Base-by-base conservation (phyloP, 116 monocot genomes). In the Papilionanthe hybrid region DNA sequence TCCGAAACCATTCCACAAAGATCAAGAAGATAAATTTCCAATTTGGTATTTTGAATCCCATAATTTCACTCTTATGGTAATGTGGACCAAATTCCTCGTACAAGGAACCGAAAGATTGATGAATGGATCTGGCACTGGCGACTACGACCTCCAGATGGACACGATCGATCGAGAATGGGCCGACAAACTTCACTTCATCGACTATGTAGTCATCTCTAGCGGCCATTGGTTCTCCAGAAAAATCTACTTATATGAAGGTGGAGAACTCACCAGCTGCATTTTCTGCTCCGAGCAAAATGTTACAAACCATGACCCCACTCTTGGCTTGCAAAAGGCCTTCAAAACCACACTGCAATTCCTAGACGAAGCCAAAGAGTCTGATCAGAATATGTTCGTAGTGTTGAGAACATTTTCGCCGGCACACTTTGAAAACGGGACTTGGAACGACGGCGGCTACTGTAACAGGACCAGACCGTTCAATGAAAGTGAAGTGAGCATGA, bases 221-320 rank as follows among this genome's bases (percentile, higher is more conserved):
- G 89, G 89, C 5, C 87, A 91, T 73, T 91, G 91, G 91, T 89
- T 85, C 78, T 85, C 87, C 76, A 60, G 89, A 25, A 76, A 85
- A 65, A 81, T 44, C 25, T 87, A 89, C 72, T 81, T 92, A 2
- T 75, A 89, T 27, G 79, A 85, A 55, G 42, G 69, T 29, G 76
- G 81, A 49, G 76, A 82, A 37, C 75, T 79, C 5, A 78, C 85
- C 2, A 85, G 92, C 1, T 87, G 86, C 65, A 65, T 86, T 1
- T 85, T 78, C 72, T 89, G 85, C 55, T 49, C 72, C 0, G 85
- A 87, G 25, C 22, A 43, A 17, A 83, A 85, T 28, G 7, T 89
- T 0, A 81, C 20, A 11, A 53, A 79, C 43, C 41, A 78, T 25
- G 77, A 83, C 5, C 43, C 71, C 7, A 11, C 8, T 9, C 78